phyloP scores from a whole-genome alignment of 306 rosid species.

The Quercus alba region DNA sequence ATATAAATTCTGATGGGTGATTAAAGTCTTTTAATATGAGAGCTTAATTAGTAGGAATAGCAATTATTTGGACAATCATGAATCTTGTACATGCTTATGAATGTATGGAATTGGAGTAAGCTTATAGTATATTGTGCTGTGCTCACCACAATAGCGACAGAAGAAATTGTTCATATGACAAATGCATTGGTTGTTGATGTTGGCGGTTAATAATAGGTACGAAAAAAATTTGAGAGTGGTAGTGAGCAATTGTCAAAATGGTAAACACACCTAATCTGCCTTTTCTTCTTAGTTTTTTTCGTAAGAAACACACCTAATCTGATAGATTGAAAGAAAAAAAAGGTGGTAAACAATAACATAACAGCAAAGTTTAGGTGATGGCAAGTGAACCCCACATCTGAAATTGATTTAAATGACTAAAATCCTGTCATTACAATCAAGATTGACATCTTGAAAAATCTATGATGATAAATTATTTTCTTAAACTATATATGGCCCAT shows the following conservation, averaged over 20 bases:
- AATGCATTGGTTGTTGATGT: conserved; percentile 25
- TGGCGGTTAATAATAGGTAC: conserved; percentile 34
- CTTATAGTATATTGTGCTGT: no score
- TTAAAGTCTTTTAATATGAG: no score
- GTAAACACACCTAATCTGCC: conserved; percentile 12
- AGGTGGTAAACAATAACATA: conserved; percentile 11
- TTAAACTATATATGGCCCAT: background rate
- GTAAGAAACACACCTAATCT: conserved; percentile 45
- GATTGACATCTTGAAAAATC: background rate
- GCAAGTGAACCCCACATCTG: conserved; percentile 35
- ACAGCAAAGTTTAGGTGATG: conserved; percentile 18
- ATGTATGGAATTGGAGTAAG: no score
- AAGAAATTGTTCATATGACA: background rate
- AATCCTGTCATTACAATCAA: background rate
- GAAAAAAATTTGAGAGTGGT: conserved; percentile 24
- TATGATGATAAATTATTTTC: background rate
- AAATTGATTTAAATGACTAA: conserved; percentile 35
- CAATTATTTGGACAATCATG: no score
- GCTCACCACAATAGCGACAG: no score
- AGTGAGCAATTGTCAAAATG: conserved; percentile 36
- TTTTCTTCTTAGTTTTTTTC: background rate
- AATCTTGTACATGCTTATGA: no score
- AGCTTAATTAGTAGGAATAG: no score
- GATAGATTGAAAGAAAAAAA: conserved; percentile 19
- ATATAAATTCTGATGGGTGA: no score